phyloP scores from a whole-genome alignment of 805 yeast species.

The Kurtzmaniella fragi region DNA sequence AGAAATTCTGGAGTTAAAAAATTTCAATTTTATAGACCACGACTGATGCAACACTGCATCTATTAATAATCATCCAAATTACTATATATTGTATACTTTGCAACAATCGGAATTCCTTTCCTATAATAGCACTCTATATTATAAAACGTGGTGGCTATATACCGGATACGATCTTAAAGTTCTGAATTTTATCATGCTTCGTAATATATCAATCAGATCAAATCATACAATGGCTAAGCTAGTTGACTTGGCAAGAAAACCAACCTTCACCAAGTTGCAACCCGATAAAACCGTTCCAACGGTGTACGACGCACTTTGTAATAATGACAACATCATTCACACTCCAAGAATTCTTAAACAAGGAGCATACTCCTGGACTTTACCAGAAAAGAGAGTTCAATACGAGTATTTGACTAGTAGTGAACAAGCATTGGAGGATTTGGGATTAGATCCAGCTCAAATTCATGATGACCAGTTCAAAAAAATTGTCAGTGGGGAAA shows the following conservation, averaged over 20 bases:
- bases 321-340: conserved; percentile 25
- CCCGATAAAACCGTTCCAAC: conserved; percentile 28
- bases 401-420: conserved; percentile 56
- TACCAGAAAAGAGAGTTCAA: conserved; percentile 57
- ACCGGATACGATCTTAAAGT: too few species aligned
- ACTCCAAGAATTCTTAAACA: conserved; percentile 36
- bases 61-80: too few species aligned
- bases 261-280: conserved; percentile 21
- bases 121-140: too few species aligned
- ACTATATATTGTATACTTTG: too few species aligned
- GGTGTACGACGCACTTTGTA: conserved; percentile 20
- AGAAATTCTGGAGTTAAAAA: too few species aligned
- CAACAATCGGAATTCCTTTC: too few species aligned
- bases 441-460: conserved; percentile 46
- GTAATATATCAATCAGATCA: background rate
- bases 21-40: too few species aligned
- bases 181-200: background rate
- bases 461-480: conserved; percentile 41
- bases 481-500: conserved; percentile 58
- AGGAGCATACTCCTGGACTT: conserved; percentile 70
- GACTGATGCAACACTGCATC: too few species aligned
- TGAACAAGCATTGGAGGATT: conserved; percentile 52
- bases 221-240: conserved; percentile 12
- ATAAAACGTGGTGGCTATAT: too few species aligned
- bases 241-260: conserved; percentile 24